Percentiles rank a stretch among this genome's conserved stretches.
Conservation (phyloP, 108 stramenopile species). For the Halocafeteria seosinensis region DNA sequence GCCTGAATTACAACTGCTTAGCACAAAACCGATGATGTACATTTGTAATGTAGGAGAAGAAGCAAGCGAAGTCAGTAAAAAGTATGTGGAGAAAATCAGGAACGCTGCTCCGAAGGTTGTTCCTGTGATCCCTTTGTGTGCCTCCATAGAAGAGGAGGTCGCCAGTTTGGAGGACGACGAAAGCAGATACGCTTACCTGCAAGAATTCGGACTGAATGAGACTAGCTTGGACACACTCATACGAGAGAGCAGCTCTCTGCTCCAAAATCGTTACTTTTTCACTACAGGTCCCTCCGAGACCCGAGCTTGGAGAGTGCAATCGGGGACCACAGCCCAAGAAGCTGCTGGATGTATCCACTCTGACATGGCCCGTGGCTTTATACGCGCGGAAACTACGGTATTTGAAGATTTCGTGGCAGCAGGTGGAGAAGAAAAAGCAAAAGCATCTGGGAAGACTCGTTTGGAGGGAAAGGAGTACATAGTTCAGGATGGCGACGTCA, state of each 20-base stretch:
- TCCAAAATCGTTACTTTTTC: slow-evolving; percentile 81
- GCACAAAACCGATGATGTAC: slow-evolving; percentile 79
- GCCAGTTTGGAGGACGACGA: not conserved
- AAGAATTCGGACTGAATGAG: not conserved
- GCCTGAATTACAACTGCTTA: slow-evolving; percentile 70
- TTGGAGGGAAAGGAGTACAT: slow-evolving; percentile 95
- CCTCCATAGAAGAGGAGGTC: slow-evolving; percentile 21
- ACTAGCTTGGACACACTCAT: slow-evolving; percentile 1
- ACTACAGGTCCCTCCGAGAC: slow-evolving; percentile 85
- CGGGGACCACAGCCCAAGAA: slow-evolving; percentile 79
- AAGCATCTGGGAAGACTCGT: slow-evolving; percentile 64
- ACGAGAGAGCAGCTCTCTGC: slow-evolving; percentile 8
- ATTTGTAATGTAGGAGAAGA: slow-evolving; percentile 89
- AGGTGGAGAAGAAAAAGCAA: slow-evolving; percentile 72
- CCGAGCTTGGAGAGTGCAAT: slow-evolving; percentile 81
- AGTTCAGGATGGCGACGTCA: slow-evolving; percentile 89
- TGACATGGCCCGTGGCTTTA: slow-evolving; percentile 93
- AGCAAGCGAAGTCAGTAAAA: slow-evolving; percentile 60
- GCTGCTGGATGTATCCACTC: slow-evolving; percentile 94
- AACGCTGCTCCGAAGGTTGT: not conserved
- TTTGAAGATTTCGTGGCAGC: slow-evolving; percentile 69
- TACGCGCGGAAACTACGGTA: slow-evolving; percentile 83
- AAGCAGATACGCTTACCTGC: not conserved
- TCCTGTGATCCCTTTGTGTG: slow-evolving; percentile 4
- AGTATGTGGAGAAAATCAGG: no score